These are phyloP conservation scores for Fusarium sp. DNA, from an alignment of 2,329 filamentous ascomycete species.

Conservation along the genomic window DNA sequence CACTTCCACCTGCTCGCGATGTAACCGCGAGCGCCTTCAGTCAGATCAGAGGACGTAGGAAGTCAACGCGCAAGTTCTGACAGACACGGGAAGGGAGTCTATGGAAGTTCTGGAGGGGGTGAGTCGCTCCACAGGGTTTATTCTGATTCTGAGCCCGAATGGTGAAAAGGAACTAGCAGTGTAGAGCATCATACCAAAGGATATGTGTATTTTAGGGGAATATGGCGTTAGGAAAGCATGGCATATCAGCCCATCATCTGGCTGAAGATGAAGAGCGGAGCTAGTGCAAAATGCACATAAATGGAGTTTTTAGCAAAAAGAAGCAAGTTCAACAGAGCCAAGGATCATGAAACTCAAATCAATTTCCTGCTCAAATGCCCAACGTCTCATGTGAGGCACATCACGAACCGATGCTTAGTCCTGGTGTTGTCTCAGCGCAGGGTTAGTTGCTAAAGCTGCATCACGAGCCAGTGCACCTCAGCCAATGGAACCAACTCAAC, in stretches of 20 bases:
- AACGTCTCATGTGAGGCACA: constrained; percentile 42
- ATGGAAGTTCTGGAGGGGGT: constrained; percentile 22
- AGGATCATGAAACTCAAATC: constrained; percentile 17
- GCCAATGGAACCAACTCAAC: constrained; percentile 31
- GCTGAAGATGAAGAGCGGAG: constrained; percentile 19
- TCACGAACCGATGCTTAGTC: constrained; percentile 39
- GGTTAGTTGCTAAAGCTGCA: constrained; percentile 31
- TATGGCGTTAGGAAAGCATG: constrained; percentile 25
- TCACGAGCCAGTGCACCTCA: constrained; percentile 37
- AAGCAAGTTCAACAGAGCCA: constrained; percentile 3
- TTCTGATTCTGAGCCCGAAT: neutral
- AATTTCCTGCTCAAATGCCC: constrained; percentile 7
- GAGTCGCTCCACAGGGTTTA: constrained; percentile 1
- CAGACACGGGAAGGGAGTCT: constrained; percentile 13
- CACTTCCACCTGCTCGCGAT: constrained; percentile 37
- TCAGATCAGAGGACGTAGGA: constrained; percentile 45
- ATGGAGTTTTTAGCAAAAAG: neutral
- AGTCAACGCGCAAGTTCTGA: constrained; percentile 41
- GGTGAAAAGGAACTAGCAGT: neutral
- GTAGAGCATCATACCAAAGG: constrained; percentile 18
- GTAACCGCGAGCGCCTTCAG: constrained; percentile 42
- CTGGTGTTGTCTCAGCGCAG: constrained; percentile 29
- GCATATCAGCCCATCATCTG: constrained; percentile 25
- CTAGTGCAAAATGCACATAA: constrained; percentile 3
- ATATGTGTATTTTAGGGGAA: constrained; percentile 31